Percentiles rank a stretch among this genome's conserved stretches.
phyloP scores from a whole-genome alignment of 345 rosid genomes.

The Sapria himalayana region DNA sequence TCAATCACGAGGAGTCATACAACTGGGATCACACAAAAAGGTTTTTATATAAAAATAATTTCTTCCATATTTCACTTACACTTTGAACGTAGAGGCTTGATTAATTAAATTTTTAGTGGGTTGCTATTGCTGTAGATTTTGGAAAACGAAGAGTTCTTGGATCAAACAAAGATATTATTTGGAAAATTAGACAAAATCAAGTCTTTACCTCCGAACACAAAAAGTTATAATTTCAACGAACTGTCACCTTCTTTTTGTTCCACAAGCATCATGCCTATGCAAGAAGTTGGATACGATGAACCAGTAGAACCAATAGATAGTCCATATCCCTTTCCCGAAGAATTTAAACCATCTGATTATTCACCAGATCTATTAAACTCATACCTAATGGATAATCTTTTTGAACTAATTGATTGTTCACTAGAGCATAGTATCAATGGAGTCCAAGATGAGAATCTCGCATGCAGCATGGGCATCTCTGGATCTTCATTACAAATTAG shows the following conservation, averaged over 20 bases:
- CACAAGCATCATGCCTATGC: slow-evolving; percentile 4
- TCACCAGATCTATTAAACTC: slow-evolving; percentile 23
- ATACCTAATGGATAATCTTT: slow-evolving; percentile 24
- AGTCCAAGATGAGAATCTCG: slow-evolving; percentile 9
- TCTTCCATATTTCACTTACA: neutral
- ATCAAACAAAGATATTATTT: slow-evolving; percentile 29
- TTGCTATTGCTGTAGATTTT: slow-evolving; percentile 28
- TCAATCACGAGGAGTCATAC: slow-evolving; percentile 45
- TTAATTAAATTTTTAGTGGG: slow-evolving; percentile 3
- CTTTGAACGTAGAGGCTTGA: no score
- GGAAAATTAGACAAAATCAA: slow-evolving; percentile 15
- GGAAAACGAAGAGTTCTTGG: slow-evolving; percentile 36
- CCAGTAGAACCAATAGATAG: slow-evolving; percentile 11
- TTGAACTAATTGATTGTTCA: slow-evolving; percentile 28
- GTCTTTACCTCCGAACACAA: slow-evolving; percentile 19
- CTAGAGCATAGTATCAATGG: slow-evolving; percentile 13
- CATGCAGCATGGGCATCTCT: slow-evolving; percentile 12
- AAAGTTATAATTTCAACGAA: slow-evolving; percentile 22
- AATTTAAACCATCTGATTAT: slow-evolving; percentile 19
- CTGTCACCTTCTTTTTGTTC: slow-evolving; percentile 51
- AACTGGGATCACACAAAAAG: slow-evolving; percentile 66
- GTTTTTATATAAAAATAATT: slow-evolving; percentile 14
- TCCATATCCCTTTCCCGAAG: slow-evolving; percentile 13
- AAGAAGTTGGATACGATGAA: slow-evolving; percentile 3
- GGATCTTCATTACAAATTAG: slow-evolving; percentile 14